A percentile compares a stretch with the other conserved stretches of the same genome.
Evolutionary conservation across 2,329 filamentous ascomycete genomes (phyloP).

Genomic region (Aureobasidium sp.): DNA sequence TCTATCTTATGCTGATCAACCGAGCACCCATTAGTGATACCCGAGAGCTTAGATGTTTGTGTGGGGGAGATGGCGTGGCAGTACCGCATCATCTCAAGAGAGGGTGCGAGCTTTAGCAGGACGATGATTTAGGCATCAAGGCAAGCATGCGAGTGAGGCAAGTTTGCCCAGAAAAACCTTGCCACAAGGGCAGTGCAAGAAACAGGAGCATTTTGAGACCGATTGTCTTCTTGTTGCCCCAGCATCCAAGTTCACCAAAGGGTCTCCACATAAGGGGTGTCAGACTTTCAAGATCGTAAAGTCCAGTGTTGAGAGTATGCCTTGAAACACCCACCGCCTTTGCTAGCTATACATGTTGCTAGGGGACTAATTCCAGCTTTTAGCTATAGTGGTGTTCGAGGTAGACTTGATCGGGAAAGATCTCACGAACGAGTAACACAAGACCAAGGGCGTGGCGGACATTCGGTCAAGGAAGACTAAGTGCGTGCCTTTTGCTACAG

Average conservation of each 20-base stretch:
- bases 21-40: background rate
- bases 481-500: background rate
- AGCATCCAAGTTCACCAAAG: background rate
- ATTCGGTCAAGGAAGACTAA: background rate
- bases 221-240: background rate
- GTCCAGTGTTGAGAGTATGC: background rate
- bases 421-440: background rate
- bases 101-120: background rate
- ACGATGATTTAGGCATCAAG: slow-evolving; percentile 1
- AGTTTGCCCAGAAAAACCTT: background rate
- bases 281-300: background rate
- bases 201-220: background rate
- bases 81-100: background rate
- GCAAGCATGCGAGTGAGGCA: background rate
- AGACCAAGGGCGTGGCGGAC: background rate
- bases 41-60: background rate
- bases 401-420: background rate
- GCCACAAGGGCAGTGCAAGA: background rate
- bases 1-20: slow-evolving; percentile 12
- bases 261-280: background rate
- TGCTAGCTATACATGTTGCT: background rate
- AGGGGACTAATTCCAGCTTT: background rate
- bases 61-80: slow-evolving; percentile 9
- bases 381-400: background rate
- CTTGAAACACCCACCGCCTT: background rate